Evolutionary conservation across 495 filamentous ascomycete genomes (phyloP).

Genomic region (Chaetomidium leptoderma): DNA sequence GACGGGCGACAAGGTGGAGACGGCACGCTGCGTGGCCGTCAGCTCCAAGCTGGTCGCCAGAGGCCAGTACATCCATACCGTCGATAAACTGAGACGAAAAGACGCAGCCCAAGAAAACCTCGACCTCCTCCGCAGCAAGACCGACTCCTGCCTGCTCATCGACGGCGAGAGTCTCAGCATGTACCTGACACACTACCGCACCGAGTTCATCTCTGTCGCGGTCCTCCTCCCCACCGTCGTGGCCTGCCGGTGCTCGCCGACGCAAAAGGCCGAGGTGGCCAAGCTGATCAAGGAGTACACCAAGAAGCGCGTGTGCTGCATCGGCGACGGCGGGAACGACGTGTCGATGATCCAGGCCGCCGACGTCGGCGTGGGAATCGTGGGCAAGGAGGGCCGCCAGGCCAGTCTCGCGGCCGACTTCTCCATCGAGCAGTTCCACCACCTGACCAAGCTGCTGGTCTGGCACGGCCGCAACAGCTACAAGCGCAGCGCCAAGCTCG

Average conservation of each 20-base stretch:
- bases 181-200: conserved; percentile 74
- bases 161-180: conserved; percentile 86
- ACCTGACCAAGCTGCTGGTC: conserved; percentile 93
- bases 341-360: conserved; percentile 99
- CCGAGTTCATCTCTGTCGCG: conserved; percentile 81
- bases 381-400: conserved; percentile 95
- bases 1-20: conserved; percentile 98
- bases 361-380: conserved; percentile 95
- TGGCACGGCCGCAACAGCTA: conserved; percentile 98
- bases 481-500: conserved; percentile 90
- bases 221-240: conserved; percentile 88
- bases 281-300: conserved; percentile 87
- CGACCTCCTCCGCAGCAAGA: conserved; percentile 80
- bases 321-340: conserved; percentile 97
- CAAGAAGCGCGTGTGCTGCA: conserved; percentile 89
- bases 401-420: conserved; percentile 95
- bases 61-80: conserved; percentile 93
- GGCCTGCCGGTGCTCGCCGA: conserved; percentile 94
- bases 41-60: conserved; percentile 90
- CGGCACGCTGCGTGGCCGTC: conserved; percentile 92
- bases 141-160: conserved; percentile 85
- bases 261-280: conserved; percentile 93
- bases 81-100: conserved; percentile 74
- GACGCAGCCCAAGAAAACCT: conserved; percentile 79
- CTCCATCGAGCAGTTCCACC: conserved; percentile 88